Evolutionary conservation across 2,329 filamentous ascomycete genomes (phyloP).

Genomic region (Gnomoniopsis smithogilvyi): DNA sequence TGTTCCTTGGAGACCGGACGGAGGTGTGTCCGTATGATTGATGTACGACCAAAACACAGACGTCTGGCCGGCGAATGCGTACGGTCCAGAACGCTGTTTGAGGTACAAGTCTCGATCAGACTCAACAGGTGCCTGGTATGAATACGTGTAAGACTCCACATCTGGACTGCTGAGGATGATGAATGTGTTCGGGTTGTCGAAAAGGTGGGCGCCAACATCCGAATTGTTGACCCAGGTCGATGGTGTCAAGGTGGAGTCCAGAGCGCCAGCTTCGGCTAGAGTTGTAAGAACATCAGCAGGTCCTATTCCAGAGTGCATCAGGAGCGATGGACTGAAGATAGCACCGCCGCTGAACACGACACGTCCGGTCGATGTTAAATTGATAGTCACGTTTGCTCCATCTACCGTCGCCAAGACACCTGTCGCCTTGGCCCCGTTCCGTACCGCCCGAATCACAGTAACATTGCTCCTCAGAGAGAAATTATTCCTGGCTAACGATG

Average conservation of each 20-base stretch:
- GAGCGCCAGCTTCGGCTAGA: slow-evolving; percentile 5
- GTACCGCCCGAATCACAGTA: slow-evolving; percentile 60
- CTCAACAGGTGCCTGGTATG: slow-evolving; percentile 39
- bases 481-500: slow-evolving; percentile 57
- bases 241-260: slow-evolving; percentile 23
- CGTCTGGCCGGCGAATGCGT: slow-evolving; percentile 50
- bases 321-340: slow-evolving; percentile 27
- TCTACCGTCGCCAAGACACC: slow-evolving; percentile 52
- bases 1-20: slow-evolving; percentile 48
- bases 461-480: slow-evolving; percentile 67
- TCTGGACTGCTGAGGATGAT: slow-evolving; percentile 41
- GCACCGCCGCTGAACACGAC: slow-evolving; percentile 36
- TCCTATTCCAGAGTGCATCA: slow-evolving; percentile 39
- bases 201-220: slow-evolving; percentile 46
- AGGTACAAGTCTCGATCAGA: slow-evolving; percentile 45
- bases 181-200: slow-evolving; percentile 55
- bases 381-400: slow-evolving; percentile 31
- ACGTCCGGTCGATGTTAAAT: slow-evolving; percentile 29
- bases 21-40: slow-evolving; percentile 32
- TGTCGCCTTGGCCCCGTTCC: slow-evolving; percentile 58
- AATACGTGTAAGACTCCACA: slow-evolving; percentile 45
- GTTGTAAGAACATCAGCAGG: slow-evolving; percentile 22
- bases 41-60: slow-evolving; percentile 51
- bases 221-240: slow-evolving; percentile 47
- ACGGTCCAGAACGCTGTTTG: slow-evolving; percentile 44